Conservation (phyloP, 1,139 yeast species). For the Taphrina populina region DNA sequence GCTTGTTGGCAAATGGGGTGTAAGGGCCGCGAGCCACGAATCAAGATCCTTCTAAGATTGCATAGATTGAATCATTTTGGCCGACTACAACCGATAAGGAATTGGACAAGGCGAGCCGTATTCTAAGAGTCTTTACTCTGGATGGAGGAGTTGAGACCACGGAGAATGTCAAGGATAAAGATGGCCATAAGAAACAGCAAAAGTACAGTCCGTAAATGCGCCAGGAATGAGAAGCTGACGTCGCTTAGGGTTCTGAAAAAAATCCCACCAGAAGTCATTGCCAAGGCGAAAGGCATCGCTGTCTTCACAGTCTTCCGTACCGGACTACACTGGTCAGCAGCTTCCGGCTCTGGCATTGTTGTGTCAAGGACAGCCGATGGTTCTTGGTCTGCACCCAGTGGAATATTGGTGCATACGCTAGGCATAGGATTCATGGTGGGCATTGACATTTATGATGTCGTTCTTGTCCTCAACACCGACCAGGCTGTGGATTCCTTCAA, state of each 20-base stretch:
- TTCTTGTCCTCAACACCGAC: conserved; percentile 11
- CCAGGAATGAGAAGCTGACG: no score
- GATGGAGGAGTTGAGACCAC: conserved; percentile 1
- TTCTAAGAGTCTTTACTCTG: conserved; percentile 2
- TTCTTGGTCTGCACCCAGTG: conserved; percentile 22
- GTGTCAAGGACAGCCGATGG: conserved; percentile 14
- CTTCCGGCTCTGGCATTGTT: conserved; percentile 28
- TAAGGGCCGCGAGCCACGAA: background rate
- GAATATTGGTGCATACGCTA: conserved; percentile 17
- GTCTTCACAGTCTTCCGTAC: conserved; percentile 28
- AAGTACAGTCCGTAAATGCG: no score
- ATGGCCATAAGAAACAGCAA: conserved; percentile 1
- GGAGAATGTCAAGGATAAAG: background rate
- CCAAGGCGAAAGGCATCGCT: conserved; percentile 29
- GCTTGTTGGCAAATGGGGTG: background rate
- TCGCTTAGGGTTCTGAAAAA: no score
- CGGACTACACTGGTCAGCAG: conserved; percentile 19
- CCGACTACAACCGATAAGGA: conserved; percentile 1
- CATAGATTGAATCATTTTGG: background rate
- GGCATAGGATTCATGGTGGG: conserved; percentile 29
- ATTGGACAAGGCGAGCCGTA: background rate
- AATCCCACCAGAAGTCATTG: conserved; percentile 17
- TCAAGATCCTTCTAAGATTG: background rate
- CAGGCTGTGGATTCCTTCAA: conserved; percentile 18
- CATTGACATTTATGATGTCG: conserved; percentile 27